Evolutionary conservation across 345 rosid genomes (phyloP), one percentile per base, ranked within the genome.

Genomic region (Lagerstroemia speciosa): DNA sequence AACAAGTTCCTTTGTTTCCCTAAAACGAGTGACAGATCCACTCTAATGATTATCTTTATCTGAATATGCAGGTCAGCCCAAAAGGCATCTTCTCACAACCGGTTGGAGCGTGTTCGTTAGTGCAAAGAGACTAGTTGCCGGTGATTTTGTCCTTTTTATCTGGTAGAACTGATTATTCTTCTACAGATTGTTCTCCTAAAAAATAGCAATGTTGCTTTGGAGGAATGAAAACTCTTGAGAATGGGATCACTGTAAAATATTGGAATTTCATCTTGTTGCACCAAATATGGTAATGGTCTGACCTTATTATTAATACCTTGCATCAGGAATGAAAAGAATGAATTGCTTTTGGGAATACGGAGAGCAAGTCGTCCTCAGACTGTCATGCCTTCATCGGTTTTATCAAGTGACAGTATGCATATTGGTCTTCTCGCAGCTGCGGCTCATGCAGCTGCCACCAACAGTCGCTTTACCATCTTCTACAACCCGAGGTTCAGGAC

Each of bases 371-470:
- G 85, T 20, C 79, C 85, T 0, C 85, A 82, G 71, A 75, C 85
- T 17, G 61, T 82, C 36, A 79, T 82, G 85, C 85, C 85, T 24
- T 82, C 85, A 17, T 82, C 85, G 27, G 83, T 82, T 65, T 68
- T 82, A 31, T 79, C 85, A 40, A 82, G 83, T 71, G 85, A 82
- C 69, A 82, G 85, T 58, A 82, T 82, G 85, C 83, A 79, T 71
- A 82, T 82, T 69, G 85, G 85, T 40, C 85, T 82, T 71, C 85
- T 82, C 50, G 85, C 85, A 67, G 85, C 85, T 65, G 85, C 85
- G 1, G 85, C 85, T 68, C 85, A 81, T 74, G 85, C 85, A 37
- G 78, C 85, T 46, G 78, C 85, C 50, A 81, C 85, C 17, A 81
- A 81, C 72, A 78, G 85, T 58, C 80, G 82, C 62, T 81, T 78